Evolutionary conservation across 768 basidiomycete genomes (phyloP), one percentile per base, ranked within the genome.

Genomic region (Tubosaeta sp.): DNA sequence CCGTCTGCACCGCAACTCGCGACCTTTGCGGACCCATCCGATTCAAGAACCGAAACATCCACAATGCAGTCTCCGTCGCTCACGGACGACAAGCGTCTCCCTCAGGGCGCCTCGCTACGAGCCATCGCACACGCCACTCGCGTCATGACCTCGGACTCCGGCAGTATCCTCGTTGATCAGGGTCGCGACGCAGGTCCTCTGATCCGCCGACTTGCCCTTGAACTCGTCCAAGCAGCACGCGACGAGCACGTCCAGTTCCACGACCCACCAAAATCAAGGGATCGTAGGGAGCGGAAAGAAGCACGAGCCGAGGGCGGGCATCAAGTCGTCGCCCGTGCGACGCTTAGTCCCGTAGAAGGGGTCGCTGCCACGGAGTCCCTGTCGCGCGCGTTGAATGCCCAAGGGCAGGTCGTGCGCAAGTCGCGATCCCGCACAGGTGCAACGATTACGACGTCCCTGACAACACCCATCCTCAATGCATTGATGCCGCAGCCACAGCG

Each of bases 121-220:
- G 90, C 90, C 2, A 90, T 93, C 48, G 78, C 80, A 16, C 84
- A 91, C 48, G 89, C 90, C 1, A 92, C 86, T 1, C 81, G 90
- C 3, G 85, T 92, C n/a, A 91, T 93, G 89, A 87, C 87, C 0
- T 76, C 81, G 3, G 88, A 88, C 58, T 78, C 90, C 0, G 72
- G 77, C 12, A 89, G 87, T 56, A 80, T 93, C 49, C 77, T 93
- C 10, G 76, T 79, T 0, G 86, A 91, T 64, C 77, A 82, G 51
- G 88, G 86, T 0, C 71, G 66, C 4, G 87, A 86, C 10, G 82
- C 84, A 0, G 73, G 78, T 8, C 71, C 76, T 0, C 70, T 87
- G n/a, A 73, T 92, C 32, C 76, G 78, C 1, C 67, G 68, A 24
- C 73, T 90, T 3, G 90, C 90, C 1, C 71, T 86, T 49, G 78